phyloP scores from a whole-genome alignment of 495 filamentous ascomycete genomes.

The Cercophora newfieldiana region DNA sequence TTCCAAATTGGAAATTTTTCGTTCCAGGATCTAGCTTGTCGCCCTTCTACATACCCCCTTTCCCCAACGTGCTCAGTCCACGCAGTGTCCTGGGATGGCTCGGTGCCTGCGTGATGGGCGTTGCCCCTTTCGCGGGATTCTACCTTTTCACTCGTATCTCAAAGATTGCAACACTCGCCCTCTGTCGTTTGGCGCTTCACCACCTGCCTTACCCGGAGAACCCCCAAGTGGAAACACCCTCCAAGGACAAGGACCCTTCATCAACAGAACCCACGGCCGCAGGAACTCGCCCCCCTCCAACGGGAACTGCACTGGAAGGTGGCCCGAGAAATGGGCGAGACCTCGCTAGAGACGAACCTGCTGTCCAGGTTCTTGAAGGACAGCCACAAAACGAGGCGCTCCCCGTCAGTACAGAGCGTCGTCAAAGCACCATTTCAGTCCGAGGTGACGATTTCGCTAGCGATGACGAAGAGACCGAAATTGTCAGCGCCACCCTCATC shows the following conservation, averaged over 20 bases:
- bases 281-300: background rate
- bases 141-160: slow-evolving; percentile 26
- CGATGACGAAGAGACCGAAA: slow-evolving; percentile 53
- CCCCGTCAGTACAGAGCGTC: slow-evolving; percentile 33
- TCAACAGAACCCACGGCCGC: background rate
- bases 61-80: slow-evolving; percentile 27
- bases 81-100: slow-evolving; percentile 33
- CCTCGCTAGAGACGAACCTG: slow-evolving; percentile 23
- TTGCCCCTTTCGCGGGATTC: slow-evolving; percentile 40
- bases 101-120: slow-evolving; percentile 28
- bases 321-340: slow-evolving; percentile 12
- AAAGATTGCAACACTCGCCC: slow-evolving; percentile 6
- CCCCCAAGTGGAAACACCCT: background rate
- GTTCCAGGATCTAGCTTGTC: slow-evolving; percentile 51
- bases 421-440: slow-evolving; percentile 29
- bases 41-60: slow-evolving; percentile 42
- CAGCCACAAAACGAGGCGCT: slow-evolving; percentile 28
- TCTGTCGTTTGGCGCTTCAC: slow-evolving; percentile 2
- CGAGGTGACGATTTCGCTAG: slow-evolving; percentile 39
- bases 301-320: background rate
- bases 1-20: slow-evolving; percentile 49
- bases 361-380: slow-evolving; percentile 26
- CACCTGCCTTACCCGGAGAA: slow-evolving; percentile 1
- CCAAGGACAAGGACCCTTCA: background rate
- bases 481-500: slow-evolving; percentile 53